Evolutionary conservation across 768 basidiomycete genomes (phyloP).

Genomic region (Amanita inopinata): DNA sequence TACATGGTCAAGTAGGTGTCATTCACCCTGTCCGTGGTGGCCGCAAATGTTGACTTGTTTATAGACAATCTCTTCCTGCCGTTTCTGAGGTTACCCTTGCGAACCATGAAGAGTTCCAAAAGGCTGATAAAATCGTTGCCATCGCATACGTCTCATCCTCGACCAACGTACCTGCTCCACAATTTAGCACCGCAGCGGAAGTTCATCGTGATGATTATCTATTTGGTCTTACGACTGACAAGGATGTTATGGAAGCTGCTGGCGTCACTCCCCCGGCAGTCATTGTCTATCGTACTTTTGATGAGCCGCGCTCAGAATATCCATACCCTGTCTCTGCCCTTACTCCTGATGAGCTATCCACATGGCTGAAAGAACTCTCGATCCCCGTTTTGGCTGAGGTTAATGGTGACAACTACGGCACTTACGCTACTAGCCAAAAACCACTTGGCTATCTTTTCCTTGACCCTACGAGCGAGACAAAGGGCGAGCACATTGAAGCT

Average conservation of each 20-base stretch:
- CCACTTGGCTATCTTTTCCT: slow-evolving; percentile 94
- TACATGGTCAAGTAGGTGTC: slow-evolving; percentile 88
- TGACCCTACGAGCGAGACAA: slow-evolving; percentile 63
- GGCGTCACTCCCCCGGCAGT: slow-evolving; percentile 76
- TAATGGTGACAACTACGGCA: slow-evolving; percentile 83
- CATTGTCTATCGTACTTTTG: slow-evolving; percentile 87
- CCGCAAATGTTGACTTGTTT: slow-evolving; percentile 8
- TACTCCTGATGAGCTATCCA: slow-evolving; percentile 51
- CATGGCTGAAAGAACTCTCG: slow-evolving; percentile 76
- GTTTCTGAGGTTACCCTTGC: slow-evolving; percentile 71
- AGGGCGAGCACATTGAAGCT: slow-evolving; percentile 53
- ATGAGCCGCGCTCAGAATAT: slow-evolving; percentile 68
- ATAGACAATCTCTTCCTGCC: slow-evolving; percentile 85
- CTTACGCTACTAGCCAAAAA: slow-evolving; percentile 72
- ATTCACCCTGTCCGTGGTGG: not conserved
- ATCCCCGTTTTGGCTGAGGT: slow-evolving; percentile 90
- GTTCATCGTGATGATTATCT: slow-evolving; percentile 88
- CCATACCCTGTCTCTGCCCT: slow-evolving; percentile 53
- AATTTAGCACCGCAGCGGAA: slow-evolving; percentile 76
- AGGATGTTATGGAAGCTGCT: slow-evolving; percentile 54
- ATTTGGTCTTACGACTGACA: slow-evolving; percentile 79
- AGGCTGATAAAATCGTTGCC: slow-evolving; percentile 83
- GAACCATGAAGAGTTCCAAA: slow-evolving; percentile 79
- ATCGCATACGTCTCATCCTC: slow-evolving; percentile 76
- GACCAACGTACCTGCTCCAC: slow-evolving; percentile 57